Evolutionary conservation across 768 basidiomycete species (phyloP).

Genomic region (Cantharellus cinnabarinus): DNA sequence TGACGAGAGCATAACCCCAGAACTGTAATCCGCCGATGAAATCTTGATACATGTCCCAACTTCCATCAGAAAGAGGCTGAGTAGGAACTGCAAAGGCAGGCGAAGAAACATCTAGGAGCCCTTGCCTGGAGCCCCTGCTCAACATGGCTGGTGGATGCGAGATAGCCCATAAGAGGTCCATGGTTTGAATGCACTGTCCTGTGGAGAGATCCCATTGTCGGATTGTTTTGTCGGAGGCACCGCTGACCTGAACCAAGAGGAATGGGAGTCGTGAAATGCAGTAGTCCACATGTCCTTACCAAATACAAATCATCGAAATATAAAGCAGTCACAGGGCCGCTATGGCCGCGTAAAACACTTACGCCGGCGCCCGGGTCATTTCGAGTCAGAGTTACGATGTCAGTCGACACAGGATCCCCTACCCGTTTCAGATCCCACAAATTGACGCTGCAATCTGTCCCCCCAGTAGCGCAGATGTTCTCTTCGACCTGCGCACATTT

Average conservation of each 20-base stretch:
- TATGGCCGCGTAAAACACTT: constrained; percentile 63
- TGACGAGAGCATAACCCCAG: constrained; percentile 95
- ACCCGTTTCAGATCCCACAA: constrained; percentile 83
- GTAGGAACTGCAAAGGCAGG: constrained; percentile 64
- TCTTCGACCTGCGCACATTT: constrained; percentile 90
- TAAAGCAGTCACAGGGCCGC: constrained; percentile 75
- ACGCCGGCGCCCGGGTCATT: not conserved
- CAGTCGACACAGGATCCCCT: constrained; percentile 33
- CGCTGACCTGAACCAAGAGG: constrained; percentile 52
- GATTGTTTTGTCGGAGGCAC: constrained; percentile 93
- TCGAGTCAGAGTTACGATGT: not conserved
- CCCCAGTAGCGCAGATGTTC: constrained; percentile 74
- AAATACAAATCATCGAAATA: constrained; percentile 92
- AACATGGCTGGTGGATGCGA: constrained; percentile 40
- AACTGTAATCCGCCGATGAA: constrained; percentile 96
- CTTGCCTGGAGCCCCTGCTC: constrained; percentile 23
- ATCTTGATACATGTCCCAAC: constrained; percentile 89
- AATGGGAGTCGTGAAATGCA: constrained; percentile 8
- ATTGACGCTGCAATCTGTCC: constrained; percentile 64
- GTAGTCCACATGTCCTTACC: constrained; percentile 26
- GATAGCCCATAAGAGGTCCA: constrained; percentile 99
- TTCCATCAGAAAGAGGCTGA: constrained; percentile 75
- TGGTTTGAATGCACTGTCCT: constrained; percentile 95
- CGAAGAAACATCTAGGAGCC: constrained; percentile 21
- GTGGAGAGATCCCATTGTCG: constrained; percentile 96